Percentiles rank a stretch among this genome's conserved stretches.
These are phyloP conservation scores for Trichoderma pleuroti DNA, from an alignment of 2,329 filamentous ascomycete genomes.

Conservation along the genomic window DNA sequence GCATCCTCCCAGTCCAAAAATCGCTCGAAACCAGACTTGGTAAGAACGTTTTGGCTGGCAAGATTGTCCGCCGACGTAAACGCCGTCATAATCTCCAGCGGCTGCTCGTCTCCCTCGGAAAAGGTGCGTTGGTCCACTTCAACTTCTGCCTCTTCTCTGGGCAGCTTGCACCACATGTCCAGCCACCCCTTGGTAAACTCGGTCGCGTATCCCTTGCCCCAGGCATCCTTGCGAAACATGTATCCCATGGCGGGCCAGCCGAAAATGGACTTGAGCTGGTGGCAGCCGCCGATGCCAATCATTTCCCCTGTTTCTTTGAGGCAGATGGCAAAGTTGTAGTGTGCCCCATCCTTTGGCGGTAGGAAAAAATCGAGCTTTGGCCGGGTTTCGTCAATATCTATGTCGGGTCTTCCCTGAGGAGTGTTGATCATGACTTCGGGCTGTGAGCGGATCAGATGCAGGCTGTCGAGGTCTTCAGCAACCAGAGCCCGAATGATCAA, in stretches of 20 bases:
- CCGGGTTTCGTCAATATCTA: background rate
- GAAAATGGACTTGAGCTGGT: constrained; percentile 21
- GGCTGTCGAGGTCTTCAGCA: background rate
- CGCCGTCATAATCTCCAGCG: background rate
- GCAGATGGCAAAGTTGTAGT: background rate
- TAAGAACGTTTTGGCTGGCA: constrained; percentile 52
- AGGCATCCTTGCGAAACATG: constrained; percentile 48
- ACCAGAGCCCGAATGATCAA: background rate
- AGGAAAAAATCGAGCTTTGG: background rate
- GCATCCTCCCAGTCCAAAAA: constrained; percentile 38
- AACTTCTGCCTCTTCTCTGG: constrained; percentile 41
- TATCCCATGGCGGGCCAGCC: constrained; percentile 59
- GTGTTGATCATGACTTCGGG: constrained; percentile 1
- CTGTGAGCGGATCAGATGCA: background rate
- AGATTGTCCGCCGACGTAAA: constrained; percentile 39
- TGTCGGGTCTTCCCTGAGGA: background rate
- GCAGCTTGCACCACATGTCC: constrained; percentile 45
- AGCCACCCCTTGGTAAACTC: constrained; percentile 51
- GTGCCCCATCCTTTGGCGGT: background rate
- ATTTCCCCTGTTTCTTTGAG: background rate
- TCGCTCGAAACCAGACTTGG: constrained; percentile 53
- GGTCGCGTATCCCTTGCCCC: constrained; percentile 54
- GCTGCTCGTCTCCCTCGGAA: background rate
- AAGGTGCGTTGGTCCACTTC: constrained; percentile 37
- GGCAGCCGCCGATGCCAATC: constrained; percentile 4